phyloP scores from a whole-genome alignment of 129 eudicot species.

The Artemisia argyi region DNA sequence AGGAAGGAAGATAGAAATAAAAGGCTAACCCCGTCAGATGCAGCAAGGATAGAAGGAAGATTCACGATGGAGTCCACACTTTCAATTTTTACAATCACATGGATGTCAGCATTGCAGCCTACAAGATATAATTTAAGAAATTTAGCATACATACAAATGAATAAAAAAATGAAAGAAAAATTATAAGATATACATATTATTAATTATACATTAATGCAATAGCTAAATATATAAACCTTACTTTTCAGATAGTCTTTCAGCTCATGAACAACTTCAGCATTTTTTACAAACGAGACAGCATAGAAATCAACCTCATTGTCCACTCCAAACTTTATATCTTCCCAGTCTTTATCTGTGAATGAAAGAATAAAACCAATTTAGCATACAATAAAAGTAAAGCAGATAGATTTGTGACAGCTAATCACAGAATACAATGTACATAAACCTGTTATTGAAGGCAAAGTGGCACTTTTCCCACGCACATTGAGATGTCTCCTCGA shows the following conservation, averaged over 20 bases:
- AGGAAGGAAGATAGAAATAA: neutral
- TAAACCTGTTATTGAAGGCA: constrained; percentile 94
- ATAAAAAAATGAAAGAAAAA: constrained; percentile 6
- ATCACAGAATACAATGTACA: neutral
- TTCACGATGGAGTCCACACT: constrained; percentile 96
- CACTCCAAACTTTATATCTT: constrained; percentile 94
- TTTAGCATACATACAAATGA: neutral
- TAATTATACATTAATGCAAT: neutral
- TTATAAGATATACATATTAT: neutral
- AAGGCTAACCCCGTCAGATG: constrained; percentile 89
- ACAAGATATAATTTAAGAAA: constrained; percentile 29
- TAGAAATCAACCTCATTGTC: constrained; percentile 91
- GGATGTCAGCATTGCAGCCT: constrained; percentile 89
- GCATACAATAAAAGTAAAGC: neutral
- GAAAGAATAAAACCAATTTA: constrained; percentile 17
- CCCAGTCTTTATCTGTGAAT: constrained; percentile 92
- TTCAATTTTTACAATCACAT: constrained; percentile 86
- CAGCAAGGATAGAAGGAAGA: constrained; percentile 85
- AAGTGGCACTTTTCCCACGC: constrained; percentile 95
- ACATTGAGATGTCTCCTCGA: constrained; percentile 94
- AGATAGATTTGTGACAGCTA: constrained; percentile 1
- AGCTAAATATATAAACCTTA: constrained; percentile 26
- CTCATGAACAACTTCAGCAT: constrained; percentile 89
- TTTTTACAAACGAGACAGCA: constrained; percentile 96
- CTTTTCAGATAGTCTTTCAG: constrained; percentile 81